Conservation (phyloP, 176 grass and related monocot genomes). For the Pontederia crassipes region DNA sequence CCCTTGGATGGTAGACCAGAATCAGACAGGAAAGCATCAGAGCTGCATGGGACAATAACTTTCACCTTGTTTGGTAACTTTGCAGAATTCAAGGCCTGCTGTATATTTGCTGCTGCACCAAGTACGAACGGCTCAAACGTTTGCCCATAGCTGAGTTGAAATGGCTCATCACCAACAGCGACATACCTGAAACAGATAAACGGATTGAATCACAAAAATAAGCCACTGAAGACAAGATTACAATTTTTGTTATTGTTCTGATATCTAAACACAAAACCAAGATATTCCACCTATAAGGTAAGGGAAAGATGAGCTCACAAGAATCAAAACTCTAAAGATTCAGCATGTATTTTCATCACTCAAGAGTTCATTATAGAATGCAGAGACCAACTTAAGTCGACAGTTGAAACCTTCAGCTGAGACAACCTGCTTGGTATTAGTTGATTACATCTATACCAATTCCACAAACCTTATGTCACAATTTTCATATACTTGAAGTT, state of each 20-base stretch:
- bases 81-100: slow-evolving; percentile 45
- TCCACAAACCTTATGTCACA: no score
- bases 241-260: not conserved
- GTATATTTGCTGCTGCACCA: slow-evolving; percentile 62
- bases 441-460: no score
- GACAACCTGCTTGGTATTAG: no score
- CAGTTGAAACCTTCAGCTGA: no score
- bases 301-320: no score
- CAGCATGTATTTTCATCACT: no score
- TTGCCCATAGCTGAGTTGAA: slow-evolving; percentile 52
- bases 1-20: slow-evolving; percentile 56
- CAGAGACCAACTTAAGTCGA: no score
- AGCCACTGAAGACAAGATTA: not conserved
- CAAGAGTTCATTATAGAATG: no score
- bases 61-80: slow-evolving; percentile 71
- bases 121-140: slow-evolving; percentile 56
- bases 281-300: no score
- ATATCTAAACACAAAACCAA: not conserved
- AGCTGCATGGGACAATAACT: slow-evolving; percentile 64
- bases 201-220: not conserved
- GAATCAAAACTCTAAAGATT: no score
- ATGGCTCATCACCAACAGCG: slow-evolving; percentile 78
- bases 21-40: slow-evolving; percentile 53
- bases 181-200: slow-evolving; percentile 41
- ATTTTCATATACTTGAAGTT: no score